Evolutionary conservation across 2,329 filamentous ascomycete species (phyloP).

Genomic region (Verticillium longisporum): DNA sequence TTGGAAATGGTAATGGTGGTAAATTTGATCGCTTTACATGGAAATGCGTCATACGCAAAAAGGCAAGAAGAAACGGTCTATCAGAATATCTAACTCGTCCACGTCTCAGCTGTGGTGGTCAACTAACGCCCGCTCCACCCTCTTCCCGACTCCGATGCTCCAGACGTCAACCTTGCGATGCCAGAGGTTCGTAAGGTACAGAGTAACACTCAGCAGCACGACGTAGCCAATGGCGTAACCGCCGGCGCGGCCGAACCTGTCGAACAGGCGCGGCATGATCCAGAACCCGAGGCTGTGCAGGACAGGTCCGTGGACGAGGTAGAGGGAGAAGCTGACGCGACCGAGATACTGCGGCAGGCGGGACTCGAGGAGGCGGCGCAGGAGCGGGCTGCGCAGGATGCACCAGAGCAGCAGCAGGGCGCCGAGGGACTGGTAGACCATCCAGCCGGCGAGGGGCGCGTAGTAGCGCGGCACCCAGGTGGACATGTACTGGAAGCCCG

Average conservation of each 20-base stretch:
- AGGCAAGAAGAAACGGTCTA: not conserved
- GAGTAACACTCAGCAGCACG: slow-evolving; percentile 19
- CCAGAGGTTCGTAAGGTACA: slow-evolving; percentile 28
- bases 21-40: not conserved
- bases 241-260: slow-evolving; percentile 20
- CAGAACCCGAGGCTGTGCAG: slow-evolving; percentile 20
- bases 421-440: slow-evolving; percentile 30
- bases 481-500: slow-evolving; percentile 26
- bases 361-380: slow-evolving; percentile 22
- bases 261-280: slow-evolving; percentile 31
- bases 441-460: slow-evolving; percentile 26
- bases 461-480: slow-evolving; percentile 28
- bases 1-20: not conserved
- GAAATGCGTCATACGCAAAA: not conserved
- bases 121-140: slow-evolving; percentile 23
- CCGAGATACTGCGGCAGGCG: slow-evolving; percentile 28
- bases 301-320: slow-evolving; percentile 27
- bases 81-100: not conserved
- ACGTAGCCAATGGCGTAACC: slow-evolving; percentile 25
- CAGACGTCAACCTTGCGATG: slow-evolving; percentile 26
- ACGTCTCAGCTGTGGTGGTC: not conserved
- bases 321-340: slow-evolving; percentile 32
- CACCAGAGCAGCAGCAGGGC: slow-evolving; percentile 28
- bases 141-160: slow-evolving; percentile 28
- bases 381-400: slow-evolving; percentile 22